Conservation (phyloP, 805 yeast genomes). For the Starmerella roubikii region DNA sequence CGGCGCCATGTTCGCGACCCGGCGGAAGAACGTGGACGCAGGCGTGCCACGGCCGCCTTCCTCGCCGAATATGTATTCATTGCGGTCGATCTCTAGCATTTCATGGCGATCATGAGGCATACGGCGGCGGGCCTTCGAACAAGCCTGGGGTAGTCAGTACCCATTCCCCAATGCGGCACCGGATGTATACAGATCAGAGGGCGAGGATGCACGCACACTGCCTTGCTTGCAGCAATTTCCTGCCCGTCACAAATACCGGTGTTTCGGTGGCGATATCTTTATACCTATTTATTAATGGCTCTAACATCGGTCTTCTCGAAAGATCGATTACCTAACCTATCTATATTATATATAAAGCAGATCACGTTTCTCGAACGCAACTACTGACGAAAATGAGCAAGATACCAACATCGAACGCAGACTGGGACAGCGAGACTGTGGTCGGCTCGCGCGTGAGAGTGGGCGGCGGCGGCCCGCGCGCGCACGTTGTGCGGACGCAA, state of each 20-base stretch:
- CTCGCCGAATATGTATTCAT: slow-evolving; percentile 53
- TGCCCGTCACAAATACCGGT: too few species aligned
- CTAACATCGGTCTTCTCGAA: slow-evolving; percentile 8
- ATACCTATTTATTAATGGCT: background rate
- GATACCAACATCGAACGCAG: slow-evolving; percentile 28
- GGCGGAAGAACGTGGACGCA: slow-evolving; percentile 37
- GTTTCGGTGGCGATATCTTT: too few species aligned
- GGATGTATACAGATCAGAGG: too few species aligned
- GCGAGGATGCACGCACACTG: too few species aligned
- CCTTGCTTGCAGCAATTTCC: too few species aligned
- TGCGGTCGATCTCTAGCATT: slow-evolving; percentile 23
- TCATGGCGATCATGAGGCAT: slow-evolving; percentile 14
- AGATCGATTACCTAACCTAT: slow-evolving; percentile 4
- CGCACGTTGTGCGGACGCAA: slow-evolving; percentile 63
- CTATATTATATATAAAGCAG: background rate
- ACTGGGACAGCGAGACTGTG: slow-evolving; percentile 85
- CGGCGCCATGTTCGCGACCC: slow-evolving; percentile 22
- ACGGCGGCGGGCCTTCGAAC: background rate
- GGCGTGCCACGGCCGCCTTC: slow-evolving; percentile 55
- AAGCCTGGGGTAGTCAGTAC: background rate
- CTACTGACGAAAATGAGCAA: slow-evolving; percentile 15
- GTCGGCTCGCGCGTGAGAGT: slow-evolving; percentile 82
- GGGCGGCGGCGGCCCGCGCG: slow-evolving; percentile 74
- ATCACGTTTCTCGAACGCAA: background rate
- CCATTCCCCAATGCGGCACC: too few species aligned